Percentiles rank a stretch among this genome's conserved stretches.
phyloP scores from a whole-genome alignment of 164 flowering plant genomes.

The Dillenia suffruticosa region DNA sequence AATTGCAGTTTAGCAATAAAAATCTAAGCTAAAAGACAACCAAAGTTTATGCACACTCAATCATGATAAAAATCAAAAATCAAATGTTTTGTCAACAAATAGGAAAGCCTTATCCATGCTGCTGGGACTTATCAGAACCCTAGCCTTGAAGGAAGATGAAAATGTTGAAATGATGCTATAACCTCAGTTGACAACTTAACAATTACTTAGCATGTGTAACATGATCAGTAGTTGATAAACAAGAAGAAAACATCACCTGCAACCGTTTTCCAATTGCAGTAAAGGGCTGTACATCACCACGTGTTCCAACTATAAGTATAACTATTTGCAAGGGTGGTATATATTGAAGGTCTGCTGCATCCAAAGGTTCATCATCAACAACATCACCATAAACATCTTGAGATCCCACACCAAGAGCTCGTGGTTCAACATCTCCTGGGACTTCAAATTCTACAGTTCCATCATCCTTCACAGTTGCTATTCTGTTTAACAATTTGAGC shows the following conservation, averaged over 20 bases:
- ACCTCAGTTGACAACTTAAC: no score
- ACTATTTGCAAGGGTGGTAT: constrained; percentile 91
- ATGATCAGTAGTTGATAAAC: not conserved
- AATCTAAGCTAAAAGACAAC: no score
- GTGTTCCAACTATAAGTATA: constrained; percentile 94
- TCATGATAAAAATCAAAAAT: no score
- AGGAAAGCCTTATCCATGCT: no score
- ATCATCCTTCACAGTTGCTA: constrained; percentile 93
- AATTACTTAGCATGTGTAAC: no score
- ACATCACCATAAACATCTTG: constrained; percentile 31
- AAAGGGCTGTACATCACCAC: constrained; percentile 98
- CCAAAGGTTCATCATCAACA: constrained; percentile 60
- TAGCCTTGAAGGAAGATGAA: no score
- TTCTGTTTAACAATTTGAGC: constrained; percentile 86
- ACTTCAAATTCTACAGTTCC: constrained; percentile 94
- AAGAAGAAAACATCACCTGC: constrained; percentile 40
- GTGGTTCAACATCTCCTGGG: constrained; percentile 63
- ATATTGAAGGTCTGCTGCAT: constrained; percentile 47
- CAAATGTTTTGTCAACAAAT: no score
- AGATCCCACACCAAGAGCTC: constrained; percentile 31
- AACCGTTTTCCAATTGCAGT: constrained; percentile 89
- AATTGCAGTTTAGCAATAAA: no score
- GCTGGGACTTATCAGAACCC: no score
- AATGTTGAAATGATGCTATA: no score
- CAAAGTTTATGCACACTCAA: no score